Evolutionary conservation across 768 basidiomycete genomes (phyloP), one percentile per base, ranked within the genome.

Genomic region (Ramaria rubella): DNA sequence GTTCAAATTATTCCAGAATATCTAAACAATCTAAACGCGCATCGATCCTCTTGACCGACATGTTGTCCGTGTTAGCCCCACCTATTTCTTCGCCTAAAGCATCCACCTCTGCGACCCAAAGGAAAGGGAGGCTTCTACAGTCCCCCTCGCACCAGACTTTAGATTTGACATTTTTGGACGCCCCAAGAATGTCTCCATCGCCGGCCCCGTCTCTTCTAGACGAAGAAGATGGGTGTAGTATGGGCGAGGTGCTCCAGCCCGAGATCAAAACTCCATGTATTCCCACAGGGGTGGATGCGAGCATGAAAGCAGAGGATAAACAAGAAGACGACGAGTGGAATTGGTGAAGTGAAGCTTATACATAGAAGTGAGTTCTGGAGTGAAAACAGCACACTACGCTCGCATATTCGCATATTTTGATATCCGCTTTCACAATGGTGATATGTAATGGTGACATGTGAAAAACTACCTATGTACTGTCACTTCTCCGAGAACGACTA

Each of bases 21-120:
- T 48, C 59, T 21, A 64, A 61, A 40, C 54, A 59, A 26, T 57
- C 63, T 14, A 62, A 63, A 34, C 62, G 63, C 9, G 63, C 63
- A 27, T 61, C 63, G 2, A 27, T 58, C 30, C 58, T 64, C 14
- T 43, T 64, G 14, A 61, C 49, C 17, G 63, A 63, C 49, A 57
- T 64, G 34, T 38, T 59, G 33, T 33, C 52, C 0, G 52, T 38
- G 15, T 45, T 59, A 8, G 44, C 52, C 9, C 34, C 58, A 1
- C 52, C 58, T 8, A 34, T 36, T 27, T 27, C 38, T 33, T 38
- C 57, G 15, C 43, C 58, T 21, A 27, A 40, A 24, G 15, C 45
- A 11, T 17, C 42, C 3, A 27, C 55, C 17, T 26, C 46, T n/a
- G 26, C 36, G n/a, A 4, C 57, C 19, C 15, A 30, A 27, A 43